Evolutionary conservation across 2,329 filamentous ascomycete genomes (phyloP), one percentile per base, ranked within the genome.

Genomic region (Trichoderma citrinoviride): DNA sequence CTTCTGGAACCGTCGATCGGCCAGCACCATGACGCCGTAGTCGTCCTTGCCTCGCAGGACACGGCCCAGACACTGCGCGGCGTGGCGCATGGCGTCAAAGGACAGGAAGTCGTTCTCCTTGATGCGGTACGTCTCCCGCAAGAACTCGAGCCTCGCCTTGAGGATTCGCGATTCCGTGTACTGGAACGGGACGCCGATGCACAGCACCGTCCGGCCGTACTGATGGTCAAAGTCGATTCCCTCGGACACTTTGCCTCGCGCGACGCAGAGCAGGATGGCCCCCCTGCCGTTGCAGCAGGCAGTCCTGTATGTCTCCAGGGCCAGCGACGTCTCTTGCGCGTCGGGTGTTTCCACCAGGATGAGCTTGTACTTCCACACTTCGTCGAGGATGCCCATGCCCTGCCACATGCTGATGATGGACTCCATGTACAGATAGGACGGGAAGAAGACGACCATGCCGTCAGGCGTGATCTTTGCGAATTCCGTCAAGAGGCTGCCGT

Each of bases 151-250:
- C 2, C 95, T 87, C 0, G 95, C 95, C 79, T 98, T 99, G 52
- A 99, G 83, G 66, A 99, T 99, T 37, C 95, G 88, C 0, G 93
- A 98, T 76, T 99, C 95, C 2, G 96, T 99, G 80, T 99, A 99
- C 77, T 99, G 95, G 79, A 98, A 99, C 0, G 95, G 95, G 1
- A 98, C 94, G 47, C 95, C 95, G 70, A 99, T 97, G 74, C 93
- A 97, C 55, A 99, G 76, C 78, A 99, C 96, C 14, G 94, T 95
- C 63, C 95, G 90, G 44, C 95, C 95, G 76, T 97, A 99, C 73
- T 99, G 95, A 73, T 99, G 95, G 76, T 99, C 95, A 73, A 99
- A 99, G 86, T 99, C 95, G 70, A 99, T 98, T 54, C 96, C 96
- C 77, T 99, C 95, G 0, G 91, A 95, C 8, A 99, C 96, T 76